phyloP scores from a whole-genome alignment of 169 alveolate genomes.

The Plasmodium inui region DNA sequence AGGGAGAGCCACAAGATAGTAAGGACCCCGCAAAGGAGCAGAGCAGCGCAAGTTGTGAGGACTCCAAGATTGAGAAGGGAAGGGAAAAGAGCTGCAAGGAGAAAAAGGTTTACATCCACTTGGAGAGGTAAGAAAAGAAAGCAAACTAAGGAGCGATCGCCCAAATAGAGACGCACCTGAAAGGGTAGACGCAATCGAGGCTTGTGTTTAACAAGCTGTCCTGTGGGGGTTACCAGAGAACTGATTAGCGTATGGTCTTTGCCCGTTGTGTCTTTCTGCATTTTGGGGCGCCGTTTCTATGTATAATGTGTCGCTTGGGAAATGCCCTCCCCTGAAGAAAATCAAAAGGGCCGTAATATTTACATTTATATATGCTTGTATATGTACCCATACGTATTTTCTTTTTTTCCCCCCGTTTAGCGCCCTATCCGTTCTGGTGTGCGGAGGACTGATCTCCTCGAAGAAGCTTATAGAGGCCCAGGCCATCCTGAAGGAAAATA shows the following conservation, averaged over 20 bases:
- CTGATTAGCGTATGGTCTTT: neutral
- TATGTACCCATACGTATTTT: neutral
- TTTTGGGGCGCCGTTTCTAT: neutral
- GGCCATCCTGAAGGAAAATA: constrained; percentile 57
- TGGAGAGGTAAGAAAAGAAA: constrained; percentile 51
- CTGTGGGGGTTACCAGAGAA: neutral
- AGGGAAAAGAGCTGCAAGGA: constrained; percentile 24
- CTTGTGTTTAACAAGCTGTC: neutral
- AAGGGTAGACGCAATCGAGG: neutral
- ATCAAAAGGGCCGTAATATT: neutral
- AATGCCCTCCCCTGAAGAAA: neutral
- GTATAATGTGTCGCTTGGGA: neutral
- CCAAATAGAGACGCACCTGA: neutral
- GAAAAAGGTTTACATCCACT: constrained; percentile 48
- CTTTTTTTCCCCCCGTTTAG: constrained; percentile 31
- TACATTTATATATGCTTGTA: constrained; percentile 2
- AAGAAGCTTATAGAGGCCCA: constrained; percentile 76
- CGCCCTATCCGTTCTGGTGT: constrained; percentile 69
- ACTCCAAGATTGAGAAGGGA: neutral
- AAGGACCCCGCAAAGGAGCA: neutral
- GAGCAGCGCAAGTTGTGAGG: neutral
- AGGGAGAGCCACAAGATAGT: neutral
- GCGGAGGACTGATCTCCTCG: constrained; percentile 77
- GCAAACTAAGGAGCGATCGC: neutral
- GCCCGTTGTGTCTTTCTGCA: neutral